Conservation (phyloP, 2,329 filamentous ascomycete species). For the Botrytis aclada region DNA sequence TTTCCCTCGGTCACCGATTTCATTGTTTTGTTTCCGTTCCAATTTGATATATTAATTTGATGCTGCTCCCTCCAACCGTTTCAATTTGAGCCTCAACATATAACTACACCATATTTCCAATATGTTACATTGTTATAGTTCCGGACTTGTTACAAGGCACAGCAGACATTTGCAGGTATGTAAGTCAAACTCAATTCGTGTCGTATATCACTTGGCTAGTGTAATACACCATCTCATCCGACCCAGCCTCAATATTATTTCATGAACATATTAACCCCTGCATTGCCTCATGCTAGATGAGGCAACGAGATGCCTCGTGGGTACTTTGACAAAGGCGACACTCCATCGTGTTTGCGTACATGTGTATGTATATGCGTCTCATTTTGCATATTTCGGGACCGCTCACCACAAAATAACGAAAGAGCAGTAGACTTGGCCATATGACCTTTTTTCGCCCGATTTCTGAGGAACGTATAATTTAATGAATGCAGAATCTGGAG, state of each 20-base stretch:
- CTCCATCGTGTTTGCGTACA: neutral
- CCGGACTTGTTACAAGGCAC: neutral
- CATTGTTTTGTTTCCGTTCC: neutral
- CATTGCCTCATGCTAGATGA: neutral
- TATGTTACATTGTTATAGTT: neutral
- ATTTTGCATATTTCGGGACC: neutral
- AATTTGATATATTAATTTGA: neutral
- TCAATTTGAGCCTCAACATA: neutral
- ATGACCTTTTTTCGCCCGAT: neutral
- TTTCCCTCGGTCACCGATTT: neutral
- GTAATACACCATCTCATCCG: neutral
- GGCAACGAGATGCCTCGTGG: slow-evolving; percentile 4
- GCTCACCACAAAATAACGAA: neutral
- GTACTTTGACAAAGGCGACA: neutral
- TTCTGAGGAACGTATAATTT: neutral
- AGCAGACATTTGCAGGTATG: neutral
- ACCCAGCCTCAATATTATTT: neutral
- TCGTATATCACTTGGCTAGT: neutral
- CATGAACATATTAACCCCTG: neutral
- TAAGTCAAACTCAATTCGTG: neutral
- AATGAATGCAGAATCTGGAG: neutral
- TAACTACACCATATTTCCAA: neutral
- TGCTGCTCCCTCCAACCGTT: neutral
- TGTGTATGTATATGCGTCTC: neutral
- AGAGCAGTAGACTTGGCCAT: neutral